Percentiles rank a stretch among this genome's conserved stretches.
These are phyloP conservation scores for Kluyveromyces marxianus DNA, from an alignment of 1,139 yeast species.

Conservation along the genomic window DNA sequence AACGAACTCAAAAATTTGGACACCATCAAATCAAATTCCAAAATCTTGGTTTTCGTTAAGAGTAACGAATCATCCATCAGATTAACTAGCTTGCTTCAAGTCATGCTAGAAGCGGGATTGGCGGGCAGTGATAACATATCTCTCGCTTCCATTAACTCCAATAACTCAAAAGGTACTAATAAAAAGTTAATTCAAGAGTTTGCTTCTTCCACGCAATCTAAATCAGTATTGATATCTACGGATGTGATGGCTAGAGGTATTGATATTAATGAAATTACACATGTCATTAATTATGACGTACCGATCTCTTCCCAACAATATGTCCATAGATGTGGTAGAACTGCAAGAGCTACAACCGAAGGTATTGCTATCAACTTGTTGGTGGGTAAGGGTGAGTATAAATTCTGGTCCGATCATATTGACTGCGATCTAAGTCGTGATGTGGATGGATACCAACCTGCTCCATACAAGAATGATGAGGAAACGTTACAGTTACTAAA, in stretches of 20 bases:
- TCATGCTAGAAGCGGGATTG: conserved; percentile 34
- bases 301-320: conserved; percentile 88
- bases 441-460: conserved; percentile 17
- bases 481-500: conserved; percentile 4
- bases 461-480: conserved; percentile 6
- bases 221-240: conserved; percentile 67
- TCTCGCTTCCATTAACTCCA: conserved; percentile 41
- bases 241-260: conserved; percentile 95
- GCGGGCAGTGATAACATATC: conserved; percentile 6
- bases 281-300: conserved; percentile 82
- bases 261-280: conserved; percentile 62
- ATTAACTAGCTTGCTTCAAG: conserved; percentile 51
- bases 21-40: conserved; percentile 15
- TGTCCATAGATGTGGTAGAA: conserved; percentile 92
- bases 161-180: conserved; percentile 43
- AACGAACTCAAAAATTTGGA: conserved; percentile 24
- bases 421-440: conserved; percentile 36
- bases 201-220: conserved; percentile 33
- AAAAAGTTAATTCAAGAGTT: conserved; percentile 49
- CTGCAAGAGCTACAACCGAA: conserved; percentile 78
- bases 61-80: conserved; percentile 84
- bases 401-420: conserved; percentile 50
- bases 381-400: conserved; percentile 68
- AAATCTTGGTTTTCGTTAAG: conserved; percentile 62
- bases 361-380: conserved; percentile 71